phyloP scores from a whole-genome alignment of 108 stramenopile species.

The Skeletonema potamos region DNA sequence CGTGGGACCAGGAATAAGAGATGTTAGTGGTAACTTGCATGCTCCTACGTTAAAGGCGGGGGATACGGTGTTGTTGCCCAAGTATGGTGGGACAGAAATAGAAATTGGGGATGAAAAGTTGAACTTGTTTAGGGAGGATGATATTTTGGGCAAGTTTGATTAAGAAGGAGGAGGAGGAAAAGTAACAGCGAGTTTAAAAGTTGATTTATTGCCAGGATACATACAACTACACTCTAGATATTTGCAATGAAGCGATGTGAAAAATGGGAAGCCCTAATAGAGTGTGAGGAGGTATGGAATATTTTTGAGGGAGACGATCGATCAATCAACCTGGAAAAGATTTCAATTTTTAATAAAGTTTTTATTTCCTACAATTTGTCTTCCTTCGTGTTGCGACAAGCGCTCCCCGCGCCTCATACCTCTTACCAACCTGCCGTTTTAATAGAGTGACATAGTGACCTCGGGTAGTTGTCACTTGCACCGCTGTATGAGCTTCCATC shows the following conservation, averaged over 20 bases:
- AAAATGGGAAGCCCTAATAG: not conserved
- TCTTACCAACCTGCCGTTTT: not conserved
- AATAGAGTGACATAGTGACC: no score
- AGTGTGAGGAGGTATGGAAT: not conserved
- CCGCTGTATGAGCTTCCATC: not conserved
- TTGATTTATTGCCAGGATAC: not conserved
- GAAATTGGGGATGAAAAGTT: slow-evolving; percentile 90
- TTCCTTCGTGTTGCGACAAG: no score
- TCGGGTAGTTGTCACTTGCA: not conserved
- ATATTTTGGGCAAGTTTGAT: slow-evolving; percentile 98
- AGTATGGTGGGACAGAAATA: slow-evolving; percentile 95
- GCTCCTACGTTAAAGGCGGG: slow-evolving; percentile 68
- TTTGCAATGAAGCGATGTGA: not conserved
- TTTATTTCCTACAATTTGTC: no score
- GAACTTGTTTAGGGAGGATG: slow-evolving; percentile 91
- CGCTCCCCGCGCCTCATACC: no score
- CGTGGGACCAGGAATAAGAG: slow-evolving; percentile 93
- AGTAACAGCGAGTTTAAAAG: not conserved
- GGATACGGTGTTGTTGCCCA: slow-evolving; percentile 92
- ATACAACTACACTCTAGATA: not conserved
- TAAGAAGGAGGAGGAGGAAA: slow-evolving; percentile 10
- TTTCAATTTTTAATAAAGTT: not conserved
- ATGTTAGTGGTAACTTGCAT: slow-evolving; percentile 78
- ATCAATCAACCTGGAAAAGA: not conserved
- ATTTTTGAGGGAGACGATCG: not conserved